These are phyloP conservation scores for Rhizopogon vesiculosus DNA, from an alignment of 768 basidiomycete species.

Conservation along the genomic window DNA sequence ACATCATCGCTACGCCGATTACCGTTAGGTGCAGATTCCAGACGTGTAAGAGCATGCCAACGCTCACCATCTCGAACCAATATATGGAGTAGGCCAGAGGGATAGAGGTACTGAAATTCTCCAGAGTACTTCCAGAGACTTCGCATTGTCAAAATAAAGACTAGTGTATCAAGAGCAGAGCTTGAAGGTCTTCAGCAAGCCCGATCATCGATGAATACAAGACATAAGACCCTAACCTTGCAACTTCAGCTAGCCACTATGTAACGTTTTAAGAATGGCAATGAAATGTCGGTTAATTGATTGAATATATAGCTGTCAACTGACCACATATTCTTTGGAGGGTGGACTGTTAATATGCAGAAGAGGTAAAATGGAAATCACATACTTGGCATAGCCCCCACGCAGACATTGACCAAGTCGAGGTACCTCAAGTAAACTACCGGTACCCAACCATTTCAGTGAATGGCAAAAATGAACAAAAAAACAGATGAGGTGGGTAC, in stretches of 20 bases:
- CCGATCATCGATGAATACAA: not conserved
- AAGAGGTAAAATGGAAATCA: not conserved
- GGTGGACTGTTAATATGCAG: not conserved
- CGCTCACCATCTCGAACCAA: conserved; percentile 20
- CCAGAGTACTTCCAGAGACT: conserved; percentile 3
- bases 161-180: conserved; percentile 9
- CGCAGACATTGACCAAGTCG: conserved; percentile 9
- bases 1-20: not conserved
- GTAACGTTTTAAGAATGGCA: not conserved
- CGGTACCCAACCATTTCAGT: not conserved
- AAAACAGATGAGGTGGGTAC: not conserved
- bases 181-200: conserved; percentile 3
- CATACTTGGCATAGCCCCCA: conserved; percentile 7
- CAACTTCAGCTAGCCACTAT: conserved; percentile 6
- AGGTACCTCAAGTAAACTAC: conserved; percentile 8
- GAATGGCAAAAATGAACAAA: not conserved
- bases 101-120: not conserved
- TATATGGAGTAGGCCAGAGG: conserved; percentile 10
- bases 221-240: not conserved
- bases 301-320: not conserved
- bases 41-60: not conserved
- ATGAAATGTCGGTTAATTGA: not conserved
- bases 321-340: not conserved
- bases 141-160: conserved; percentile 1
- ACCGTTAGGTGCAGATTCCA: not conserved